Base-by-base conservation (phyloP, 2,329 filamentous ascomycete species). In the Aspergillus pseudoterreus region DNA sequence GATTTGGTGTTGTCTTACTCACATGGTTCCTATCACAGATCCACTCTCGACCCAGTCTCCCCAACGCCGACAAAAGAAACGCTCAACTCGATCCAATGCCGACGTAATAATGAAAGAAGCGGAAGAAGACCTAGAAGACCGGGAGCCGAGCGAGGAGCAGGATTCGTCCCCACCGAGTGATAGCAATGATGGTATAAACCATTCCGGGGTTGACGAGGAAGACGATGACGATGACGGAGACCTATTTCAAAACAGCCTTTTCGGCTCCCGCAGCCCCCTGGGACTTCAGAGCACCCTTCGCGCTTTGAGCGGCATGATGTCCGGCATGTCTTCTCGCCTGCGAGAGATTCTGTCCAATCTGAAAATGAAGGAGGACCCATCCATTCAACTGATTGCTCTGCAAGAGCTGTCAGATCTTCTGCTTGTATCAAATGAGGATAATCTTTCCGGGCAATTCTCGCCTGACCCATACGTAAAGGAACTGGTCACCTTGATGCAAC, bases 391-490 rank as follows among this genome's bases (percentile, higher is more conserved):
- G 59, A 91, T 96, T 64, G 94, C 92, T 24, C 76, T 99, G 27
- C 90, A 95, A 70, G 92, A 97, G 61, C 78, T 99, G 6, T 96
- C 92, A 0, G 92, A 99, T 71, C 86, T 97, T 49, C 78, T 99
- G 4, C 78, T 99, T 27, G 89, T 99, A 35, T 96, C 92, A 10
- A 97, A 94, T 60, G 94, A 99, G 72, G 94, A 99, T 67, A 96
- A 95, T 59, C 80, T 99, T 10, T 90, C 92, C 1, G 94, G 94
- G 4, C 90, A 96, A 65, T 97, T 99, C 69, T 90, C 90, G 1
- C 90, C 94, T 2, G 94, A 99, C 72, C 82, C 89, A 8, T 97
- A 94, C 66, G 90, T 99, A 50, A 96, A 96, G 73, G 94, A 99
- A 72, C 78, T 99, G 47, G 91, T 99, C 44, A 74, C 80, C 11